Evolutionary conservation across 371 early-diverging fungal species (phyloP).

Genomic region (Lichtheimia ornata): DNA sequence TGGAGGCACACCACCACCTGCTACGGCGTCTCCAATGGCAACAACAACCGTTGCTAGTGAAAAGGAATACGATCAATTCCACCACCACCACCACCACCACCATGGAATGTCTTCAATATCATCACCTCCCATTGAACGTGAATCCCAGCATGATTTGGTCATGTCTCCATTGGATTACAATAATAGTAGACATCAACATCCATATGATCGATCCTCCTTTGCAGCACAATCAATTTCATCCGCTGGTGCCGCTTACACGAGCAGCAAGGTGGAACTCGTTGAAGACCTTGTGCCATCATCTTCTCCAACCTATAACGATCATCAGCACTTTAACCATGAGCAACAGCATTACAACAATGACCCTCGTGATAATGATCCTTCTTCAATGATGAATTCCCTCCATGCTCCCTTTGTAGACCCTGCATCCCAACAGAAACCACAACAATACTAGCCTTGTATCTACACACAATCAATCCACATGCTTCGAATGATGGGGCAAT

Average conservation of each 20-base stretch:
- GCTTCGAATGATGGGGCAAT: too few species aligned
- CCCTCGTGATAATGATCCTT: too few species aligned
- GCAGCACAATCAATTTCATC: too few species aligned
- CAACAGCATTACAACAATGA: too few species aligned
- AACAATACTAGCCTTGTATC: too few species aligned
- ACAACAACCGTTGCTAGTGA: background rate
- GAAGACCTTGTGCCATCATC: too few species aligned
- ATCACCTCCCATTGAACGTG: background rate
- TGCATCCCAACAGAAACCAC: slow-evolving; percentile 1
- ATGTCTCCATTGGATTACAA: background rate
- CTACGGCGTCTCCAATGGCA: background rate
- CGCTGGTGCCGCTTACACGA: too few species aligned
- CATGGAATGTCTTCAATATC: background rate
- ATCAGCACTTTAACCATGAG: too few species aligned
- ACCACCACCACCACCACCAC: background rate
- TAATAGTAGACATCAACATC: background rate
- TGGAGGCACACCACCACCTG: background rate
- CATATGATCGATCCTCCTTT: background rate
- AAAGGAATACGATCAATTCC: background rate
- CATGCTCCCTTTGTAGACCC: background rate
- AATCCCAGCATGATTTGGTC: background rate
- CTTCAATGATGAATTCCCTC: background rate
- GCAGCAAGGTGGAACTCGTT: too few species aligned
- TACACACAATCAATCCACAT: too few species aligned
- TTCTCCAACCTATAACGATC: too few species aligned